Conservation (phyloP, 805 yeast genomes). For the Saccharomycopsis guyanensis region DNA sequence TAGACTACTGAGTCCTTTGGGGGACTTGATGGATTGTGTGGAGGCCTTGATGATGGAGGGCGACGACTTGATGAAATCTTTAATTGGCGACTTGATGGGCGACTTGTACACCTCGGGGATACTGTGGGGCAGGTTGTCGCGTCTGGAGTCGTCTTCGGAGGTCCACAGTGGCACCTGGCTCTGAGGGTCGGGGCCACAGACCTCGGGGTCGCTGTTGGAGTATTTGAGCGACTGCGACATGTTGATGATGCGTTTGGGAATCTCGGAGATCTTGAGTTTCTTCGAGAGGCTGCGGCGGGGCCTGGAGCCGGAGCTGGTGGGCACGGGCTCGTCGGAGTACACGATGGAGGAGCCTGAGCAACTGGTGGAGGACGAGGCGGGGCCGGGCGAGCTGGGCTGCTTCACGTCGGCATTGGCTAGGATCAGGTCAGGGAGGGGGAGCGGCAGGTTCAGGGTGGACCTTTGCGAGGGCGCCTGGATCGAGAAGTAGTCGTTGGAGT, state of each 20-base stretch:
- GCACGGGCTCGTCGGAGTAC: background rate
- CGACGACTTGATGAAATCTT: constrained; percentile 7
- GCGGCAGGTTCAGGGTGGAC: background rate
- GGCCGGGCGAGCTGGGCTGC: too few relatives aligned
- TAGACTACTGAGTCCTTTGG: background rate
- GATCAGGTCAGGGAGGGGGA: background rate
- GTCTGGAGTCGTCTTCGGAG: too few relatives aligned
- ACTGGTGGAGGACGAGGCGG: too few relatives aligned
- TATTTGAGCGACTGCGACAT: constrained; percentile 10
- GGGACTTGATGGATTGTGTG: background rate
- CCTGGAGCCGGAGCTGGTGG: background rate
- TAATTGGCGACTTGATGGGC: background rate
- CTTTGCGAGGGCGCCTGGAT: background rate
- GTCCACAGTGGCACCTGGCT: background rate
- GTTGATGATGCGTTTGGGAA: constrained; percentile 16
- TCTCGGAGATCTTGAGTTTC: constrained; percentile 13
- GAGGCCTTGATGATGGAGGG: background rate
- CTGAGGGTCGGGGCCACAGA: background rate
- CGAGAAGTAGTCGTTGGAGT: background rate
- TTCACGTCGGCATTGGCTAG: background rate
- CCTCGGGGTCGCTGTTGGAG: background rate
- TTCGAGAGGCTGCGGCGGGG: constrained; percentile 14
- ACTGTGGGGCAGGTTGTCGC: background rate
- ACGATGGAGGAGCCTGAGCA: background rate
- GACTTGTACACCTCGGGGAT: background rate